phyloP scores from a whole-genome alignment of 306 rosid species.

The Prunus fruticosa region DNA sequence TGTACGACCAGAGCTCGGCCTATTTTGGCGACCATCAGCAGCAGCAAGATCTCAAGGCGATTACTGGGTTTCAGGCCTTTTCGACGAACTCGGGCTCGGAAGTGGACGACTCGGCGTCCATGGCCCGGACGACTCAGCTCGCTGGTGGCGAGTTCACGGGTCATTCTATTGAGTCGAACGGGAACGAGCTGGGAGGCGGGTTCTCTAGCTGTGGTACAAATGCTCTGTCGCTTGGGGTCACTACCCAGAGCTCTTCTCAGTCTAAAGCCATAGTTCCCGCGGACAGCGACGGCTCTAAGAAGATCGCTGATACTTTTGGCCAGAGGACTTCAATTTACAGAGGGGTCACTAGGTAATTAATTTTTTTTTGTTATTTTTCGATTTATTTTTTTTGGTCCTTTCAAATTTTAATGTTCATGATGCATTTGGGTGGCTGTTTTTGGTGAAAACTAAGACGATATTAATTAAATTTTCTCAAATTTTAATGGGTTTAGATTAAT shows the following conservation, averaged over 20 bases:
- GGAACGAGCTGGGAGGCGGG: conserved; percentile 42
- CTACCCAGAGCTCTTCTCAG: conserved; percentile 22
- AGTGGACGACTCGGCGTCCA: conserved; percentile 79
- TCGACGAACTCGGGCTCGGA: conserved; percentile 92
- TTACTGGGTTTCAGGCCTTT: conserved; percentile 73
- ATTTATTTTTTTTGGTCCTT: not conserved
- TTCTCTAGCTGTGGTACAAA: conserved; percentile 39
- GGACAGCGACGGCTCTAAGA: conserved; percentile 49
- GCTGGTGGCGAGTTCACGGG: conserved; percentile 45
- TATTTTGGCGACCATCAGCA: conserved; percentile 42
- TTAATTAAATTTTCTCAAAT: not conserved
- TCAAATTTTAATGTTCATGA: not conserved
- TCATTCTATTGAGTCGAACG: conserved; percentile 61
- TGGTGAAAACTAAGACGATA: not conserved
- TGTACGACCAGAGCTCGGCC: conserved; percentile 61
- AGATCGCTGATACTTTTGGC: conserved; percentile 82
- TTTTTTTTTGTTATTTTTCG: not conserved
- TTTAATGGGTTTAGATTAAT: not conserved
- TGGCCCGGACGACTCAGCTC: conserved; percentile 45
- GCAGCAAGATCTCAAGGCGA: conserved; percentile 54
- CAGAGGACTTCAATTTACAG: conserved; percentile 96
- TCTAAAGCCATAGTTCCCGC: conserved; percentile 41
- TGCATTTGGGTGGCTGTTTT: not conserved
- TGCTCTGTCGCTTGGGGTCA: conserved; percentile 54
- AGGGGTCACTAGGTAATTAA: conserved; percentile 82